phyloP scores from a whole-genome alignment of 768 basidiomycete species.

The Pulveroboletus sp. region DNA sequence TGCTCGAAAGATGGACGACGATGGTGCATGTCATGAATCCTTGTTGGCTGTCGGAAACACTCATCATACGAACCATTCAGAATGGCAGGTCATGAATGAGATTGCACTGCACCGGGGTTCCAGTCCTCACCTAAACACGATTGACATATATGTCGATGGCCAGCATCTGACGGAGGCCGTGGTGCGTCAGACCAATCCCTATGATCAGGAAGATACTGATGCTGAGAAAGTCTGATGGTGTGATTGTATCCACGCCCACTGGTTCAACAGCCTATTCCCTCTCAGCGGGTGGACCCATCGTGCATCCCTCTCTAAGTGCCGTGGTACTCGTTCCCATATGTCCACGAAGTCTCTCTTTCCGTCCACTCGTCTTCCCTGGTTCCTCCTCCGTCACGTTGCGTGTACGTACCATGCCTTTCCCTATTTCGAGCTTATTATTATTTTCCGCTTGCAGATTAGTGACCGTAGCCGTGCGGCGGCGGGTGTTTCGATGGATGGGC shows the following conservation, averaged over 20 bases:
- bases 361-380: conserved; percentile 87
- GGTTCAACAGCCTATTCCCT: conserved; percentile 96
- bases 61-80: conserved; percentile 34
- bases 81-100: conserved; percentile 98
- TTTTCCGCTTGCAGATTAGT: conserved; percentile 57
- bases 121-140: conserved; percentile 88
- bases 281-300: conserved; percentile 93
- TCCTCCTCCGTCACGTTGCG: conserved; percentile 73
- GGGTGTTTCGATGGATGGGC: conserved; percentile 92
- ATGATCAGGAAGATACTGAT: conserved; percentile 13
- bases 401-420: conserved; percentile 40
- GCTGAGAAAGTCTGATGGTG: conserved; percentile 73
- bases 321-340: conserved; percentile 95
- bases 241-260: conserved; percentile 94
- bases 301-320: conserved; percentile 88
- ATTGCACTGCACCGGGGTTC: conserved; percentile 89
- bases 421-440: conserved; percentile 1
- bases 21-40: conserved; percentile 43
- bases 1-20: conserved; percentile 53
- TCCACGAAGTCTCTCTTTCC: conserved; percentile 87
- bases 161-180: conserved; percentile 96
- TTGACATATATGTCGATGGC: conserved; percentile 91
- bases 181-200: conserved; percentile 46
- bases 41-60: conserved; percentile 1
- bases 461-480: conserved; percentile 82